Percentiles rank a stretch among this genome's conserved stretches.
phyloP scores from a whole-genome alignment of 1,284 basidiomycete genomes.

The Ceratobasidium sp. region DNA sequence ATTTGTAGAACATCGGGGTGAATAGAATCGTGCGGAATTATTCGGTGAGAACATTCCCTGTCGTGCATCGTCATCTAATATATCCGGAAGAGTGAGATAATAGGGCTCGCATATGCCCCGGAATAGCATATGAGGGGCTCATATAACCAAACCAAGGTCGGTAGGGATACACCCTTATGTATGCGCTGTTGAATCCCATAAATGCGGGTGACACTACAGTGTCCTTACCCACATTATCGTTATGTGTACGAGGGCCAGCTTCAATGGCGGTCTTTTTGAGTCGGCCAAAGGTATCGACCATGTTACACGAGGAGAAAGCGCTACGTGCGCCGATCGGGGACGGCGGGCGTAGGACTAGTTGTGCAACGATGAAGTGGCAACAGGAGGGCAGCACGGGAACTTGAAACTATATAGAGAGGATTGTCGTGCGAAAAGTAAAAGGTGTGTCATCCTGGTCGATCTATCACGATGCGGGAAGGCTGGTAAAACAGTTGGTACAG shows the following conservation, averaged over 20 bases:
- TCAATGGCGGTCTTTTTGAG: background rate
- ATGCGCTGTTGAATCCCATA: background rate
- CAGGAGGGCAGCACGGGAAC: too few species aligned
- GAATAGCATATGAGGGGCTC: background rate
- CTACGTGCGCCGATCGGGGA: too few species aligned
- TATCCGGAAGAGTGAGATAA: background rate
- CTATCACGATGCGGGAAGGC: too few species aligned
- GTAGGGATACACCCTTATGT: background rate
- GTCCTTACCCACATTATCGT: background rate
- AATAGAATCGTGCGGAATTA: background rate
- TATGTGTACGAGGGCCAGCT: background rate
- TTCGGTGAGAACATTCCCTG: background rate
- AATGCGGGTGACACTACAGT: background rate
- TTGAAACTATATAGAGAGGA: too few species aligned
- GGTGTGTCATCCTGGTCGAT: too few species aligned
- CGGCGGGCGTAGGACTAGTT: too few species aligned
- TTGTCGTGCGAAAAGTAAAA: too few species aligned
- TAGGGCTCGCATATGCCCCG: background rate
- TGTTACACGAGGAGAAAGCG: constrained; percentile 7
- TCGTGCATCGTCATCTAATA: background rate
- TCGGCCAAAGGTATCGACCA: background rate
- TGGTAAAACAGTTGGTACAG: too few species aligned
- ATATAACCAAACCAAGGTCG: constrained; percentile 19
- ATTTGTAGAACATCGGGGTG: too few species aligned
- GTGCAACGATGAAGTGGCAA: too few species aligned